These are phyloP conservation scores for Irpex rosettiformis DNA, from an alignment of 1,284 basidiomycete genomes.

Conservation along the genomic window DNA sequence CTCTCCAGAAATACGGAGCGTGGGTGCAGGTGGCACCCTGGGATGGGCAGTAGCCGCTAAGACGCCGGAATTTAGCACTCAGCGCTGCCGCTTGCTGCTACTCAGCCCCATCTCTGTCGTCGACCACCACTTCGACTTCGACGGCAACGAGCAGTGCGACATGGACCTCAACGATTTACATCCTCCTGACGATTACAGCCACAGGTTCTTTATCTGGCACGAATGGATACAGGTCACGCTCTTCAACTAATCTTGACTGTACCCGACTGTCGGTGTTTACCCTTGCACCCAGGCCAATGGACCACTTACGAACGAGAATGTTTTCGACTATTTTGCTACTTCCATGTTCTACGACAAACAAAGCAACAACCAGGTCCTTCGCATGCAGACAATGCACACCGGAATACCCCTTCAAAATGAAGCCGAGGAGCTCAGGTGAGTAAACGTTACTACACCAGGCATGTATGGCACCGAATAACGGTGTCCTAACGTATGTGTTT, in stretches of 20 bases:
- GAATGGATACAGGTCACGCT: conserved; percentile 71
- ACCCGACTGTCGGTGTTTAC: conserved; percentile 14
- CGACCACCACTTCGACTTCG: conserved; percentile 9
- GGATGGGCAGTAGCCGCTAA: no score
- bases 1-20: conserved; percentile 9
- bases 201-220: conserved; percentile 83
- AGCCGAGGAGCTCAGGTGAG: conserved; percentile 76
- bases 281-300: conserved; percentile 57
- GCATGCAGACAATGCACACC: conserved; percentile 86
- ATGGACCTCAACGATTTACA: conserved; percentile 75
- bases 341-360: conserved; percentile 91
- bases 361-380: conserved; percentile 83
- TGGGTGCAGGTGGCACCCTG: conserved; percentile 1
- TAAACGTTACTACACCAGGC: conserved; percentile 2
- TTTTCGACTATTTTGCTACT: conserved; percentile 81
- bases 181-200: conserved; percentile 73
- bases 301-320: conserved; percentile 69
- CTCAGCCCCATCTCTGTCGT: conserved; percentile 4
- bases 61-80: conserved; percentile 15
- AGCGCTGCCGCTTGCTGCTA: no score
- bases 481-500: background rate
- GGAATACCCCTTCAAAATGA: conserved; percentile 69
- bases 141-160: conserved; percentile 6
- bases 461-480: background rate
- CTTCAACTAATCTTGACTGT: conserved; percentile 5